Evolutionary conservation across 176 grass and related monocot genomes (phyloP).

Genomic region (Musa beccarii): DNA sequence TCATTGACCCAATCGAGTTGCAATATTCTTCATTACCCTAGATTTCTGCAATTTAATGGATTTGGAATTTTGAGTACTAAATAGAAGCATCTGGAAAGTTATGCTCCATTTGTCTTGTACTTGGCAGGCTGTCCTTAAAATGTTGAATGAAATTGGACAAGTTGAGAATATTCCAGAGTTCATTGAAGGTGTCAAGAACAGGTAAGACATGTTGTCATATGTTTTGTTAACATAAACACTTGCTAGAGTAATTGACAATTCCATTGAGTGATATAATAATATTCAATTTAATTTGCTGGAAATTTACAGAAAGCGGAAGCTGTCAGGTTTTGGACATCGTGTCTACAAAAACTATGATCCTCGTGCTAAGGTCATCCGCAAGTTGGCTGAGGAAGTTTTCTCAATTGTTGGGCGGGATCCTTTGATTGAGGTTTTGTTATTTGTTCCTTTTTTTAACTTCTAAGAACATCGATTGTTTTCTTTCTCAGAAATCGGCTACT

Average conservation of each 20-base stretch:
- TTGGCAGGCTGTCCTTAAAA: slow-evolving; percentile 92
- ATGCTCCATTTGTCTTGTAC: slow-evolving; percentile 19
- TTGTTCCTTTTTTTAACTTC: neutral
- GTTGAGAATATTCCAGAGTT: slow-evolving; percentile 89
- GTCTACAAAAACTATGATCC: slow-evolving; percentile 99
- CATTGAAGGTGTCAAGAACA: slow-evolving; percentile 95
- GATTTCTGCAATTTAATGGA: neutral
- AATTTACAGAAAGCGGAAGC: slow-evolving; percentile 72
- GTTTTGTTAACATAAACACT: no score
- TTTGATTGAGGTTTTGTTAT: slow-evolving; percentile 65
- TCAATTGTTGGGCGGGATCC: slow-evolving; percentile 92
- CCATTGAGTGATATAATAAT: no score
- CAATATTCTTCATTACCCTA: neutral
- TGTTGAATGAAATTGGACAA: slow-evolving; percentile 88
- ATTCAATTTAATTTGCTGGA: neutral
- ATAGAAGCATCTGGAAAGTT: neutral
- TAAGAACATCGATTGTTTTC: neutral
- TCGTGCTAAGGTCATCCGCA: slow-evolving; percentile 88
- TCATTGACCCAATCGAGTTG: neutral
- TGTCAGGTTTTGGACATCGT: slow-evolving; percentile 93
- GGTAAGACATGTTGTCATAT: slow-evolving; percentile 30
- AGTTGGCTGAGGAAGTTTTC: slow-evolving; percentile 93
- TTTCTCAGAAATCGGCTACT: neutral
- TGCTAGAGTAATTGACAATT: no score
- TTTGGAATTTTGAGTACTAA: neutral